These are phyloP conservation scores for Leishmania tarentolae DNA, from an alignment of 208 protist genomes.

Conservation along the genomic window DNA sequence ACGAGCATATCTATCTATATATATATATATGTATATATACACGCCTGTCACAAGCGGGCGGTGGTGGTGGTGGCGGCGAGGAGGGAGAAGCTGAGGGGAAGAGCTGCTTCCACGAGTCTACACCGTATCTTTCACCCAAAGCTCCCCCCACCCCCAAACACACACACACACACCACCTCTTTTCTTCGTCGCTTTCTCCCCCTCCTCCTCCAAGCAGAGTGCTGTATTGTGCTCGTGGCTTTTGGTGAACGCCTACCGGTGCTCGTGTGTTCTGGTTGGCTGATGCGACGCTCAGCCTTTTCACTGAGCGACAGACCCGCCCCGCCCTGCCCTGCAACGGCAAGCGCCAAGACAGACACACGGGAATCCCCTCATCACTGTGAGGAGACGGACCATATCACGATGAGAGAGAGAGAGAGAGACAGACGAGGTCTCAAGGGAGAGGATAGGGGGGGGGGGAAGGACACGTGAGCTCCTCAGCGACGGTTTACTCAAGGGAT, in stretches of 20 bases:
- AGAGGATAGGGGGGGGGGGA: no score
- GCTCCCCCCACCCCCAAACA: no score
- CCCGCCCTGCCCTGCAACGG: background rate
- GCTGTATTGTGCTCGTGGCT: no score
- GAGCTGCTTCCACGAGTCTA: background rate
- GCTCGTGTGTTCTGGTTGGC: no score
- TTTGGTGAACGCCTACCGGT: no score
- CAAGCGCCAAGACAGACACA: background rate
- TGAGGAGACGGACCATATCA: no score
- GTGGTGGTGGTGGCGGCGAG: background rate
- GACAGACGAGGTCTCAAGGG: no score
- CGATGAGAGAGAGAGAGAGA: no score
- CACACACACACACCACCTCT: background rate
- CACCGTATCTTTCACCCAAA: background rate
- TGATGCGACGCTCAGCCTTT: no score
- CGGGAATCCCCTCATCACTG: background rate
- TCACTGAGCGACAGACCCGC: no score
- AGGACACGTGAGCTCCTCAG: no score
- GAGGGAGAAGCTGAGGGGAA: background rate
- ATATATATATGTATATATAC: background rate
- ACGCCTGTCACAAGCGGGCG: background rate
- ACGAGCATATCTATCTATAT: background rate
- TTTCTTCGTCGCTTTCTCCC: background rate
- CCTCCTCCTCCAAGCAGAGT: background rate
- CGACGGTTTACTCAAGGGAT: background rate